Evolutionary conservation across 345 rosid genomes (phyloP).

Genomic region (Boechera stricta): DNA sequence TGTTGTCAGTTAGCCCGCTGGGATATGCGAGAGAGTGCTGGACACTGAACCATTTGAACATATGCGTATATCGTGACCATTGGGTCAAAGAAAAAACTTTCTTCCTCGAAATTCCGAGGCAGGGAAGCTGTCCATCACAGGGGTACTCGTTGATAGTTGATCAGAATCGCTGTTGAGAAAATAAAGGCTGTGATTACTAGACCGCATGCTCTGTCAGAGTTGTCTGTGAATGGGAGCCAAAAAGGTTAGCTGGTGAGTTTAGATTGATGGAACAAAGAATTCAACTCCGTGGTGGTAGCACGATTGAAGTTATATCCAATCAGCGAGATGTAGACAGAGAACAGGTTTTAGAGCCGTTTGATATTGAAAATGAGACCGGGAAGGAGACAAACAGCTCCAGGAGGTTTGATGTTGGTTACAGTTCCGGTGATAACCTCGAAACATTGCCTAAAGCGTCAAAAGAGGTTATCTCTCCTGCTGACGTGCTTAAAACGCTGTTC

Average conservation of each 20-base stretch:
- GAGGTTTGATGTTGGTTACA: slow-evolving; percentile 46
- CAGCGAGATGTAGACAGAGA: slow-evolving; percentile 45
- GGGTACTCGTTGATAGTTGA: background rate
- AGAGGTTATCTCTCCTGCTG: slow-evolving; percentile 61
- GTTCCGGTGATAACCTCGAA: slow-evolving; percentile 41
- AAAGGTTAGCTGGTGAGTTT: slow-evolving; percentile 31
- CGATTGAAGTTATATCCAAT: slow-evolving; percentile 39
- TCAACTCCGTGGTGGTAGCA: slow-evolving; percentile 55
- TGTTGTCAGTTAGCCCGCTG: background rate
- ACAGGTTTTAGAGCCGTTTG: slow-evolving; percentile 50
- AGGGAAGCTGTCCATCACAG: slow-evolving; percentile 16
- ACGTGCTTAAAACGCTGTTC: slow-evolving; percentile 87
- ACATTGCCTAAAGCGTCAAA: slow-evolving; percentile 46
- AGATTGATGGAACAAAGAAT: slow-evolving; percentile 50
- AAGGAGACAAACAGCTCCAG: slow-evolving; percentile 48
- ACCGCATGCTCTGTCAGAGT: slow-evolving; percentile 43
- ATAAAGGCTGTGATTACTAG: slow-evolving; percentile 16
- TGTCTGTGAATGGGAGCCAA: slow-evolving; percentile 44
- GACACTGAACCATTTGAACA: slow-evolving; percentile 4
- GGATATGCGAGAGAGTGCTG: slow-evolving; percentile 21
- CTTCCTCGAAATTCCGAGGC: background rate
- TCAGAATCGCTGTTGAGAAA: background rate
- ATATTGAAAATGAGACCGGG: slow-evolving; percentile 60
- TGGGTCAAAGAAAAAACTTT: slow-evolving; percentile 4
- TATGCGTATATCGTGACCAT: background rate